Evolutionary conservation across 805 yeast species (phyloP).

Genomic region (Wickerhamomyces alni): DNA sequence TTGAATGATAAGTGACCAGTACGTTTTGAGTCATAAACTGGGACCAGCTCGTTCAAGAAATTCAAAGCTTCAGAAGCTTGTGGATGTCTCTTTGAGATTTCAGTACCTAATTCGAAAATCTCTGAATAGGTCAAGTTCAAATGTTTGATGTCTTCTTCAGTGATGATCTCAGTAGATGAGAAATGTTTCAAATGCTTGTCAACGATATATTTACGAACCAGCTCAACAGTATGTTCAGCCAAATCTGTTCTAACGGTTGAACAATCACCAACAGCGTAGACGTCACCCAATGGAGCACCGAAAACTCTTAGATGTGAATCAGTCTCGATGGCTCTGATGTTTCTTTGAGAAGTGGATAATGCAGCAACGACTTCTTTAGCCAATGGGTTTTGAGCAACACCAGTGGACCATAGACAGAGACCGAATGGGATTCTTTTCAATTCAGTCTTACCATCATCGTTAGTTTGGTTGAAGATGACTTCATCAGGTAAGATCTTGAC

Average conservation of each 20-base stretch:
- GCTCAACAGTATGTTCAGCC: slow-evolving; percentile 48
- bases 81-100: slow-evolving; percentile 47
- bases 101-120: slow-evolving; percentile 40
- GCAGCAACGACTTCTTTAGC: slow-evolving; percentile 48
- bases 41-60: slow-evolving; percentile 43
- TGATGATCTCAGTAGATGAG: slow-evolving; percentile 30
- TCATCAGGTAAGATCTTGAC: slow-evolving; percentile 48
- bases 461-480: slow-evolving; percentile 51
- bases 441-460: slow-evolving; percentile 34
- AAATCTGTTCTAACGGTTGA: slow-evolving; percentile 58
- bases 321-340: slow-evolving; percentile 68
- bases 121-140: slow-evolving; percentile 42
- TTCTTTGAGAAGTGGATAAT: slow-evolving; percentile 44
- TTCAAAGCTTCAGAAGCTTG: slow-evolving; percentile 51
- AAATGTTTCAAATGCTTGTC: slow-evolving; percentile 33
- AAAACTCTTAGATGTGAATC: slow-evolving; percentile 65
- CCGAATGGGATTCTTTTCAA: slow-evolving; percentile 56
- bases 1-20: slow-evolving; percentile 47
- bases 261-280: slow-evolving; percentile 70
- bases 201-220: slow-evolving; percentile 40
- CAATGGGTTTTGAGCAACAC: slow-evolving; percentile 61
- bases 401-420: slow-evolving; percentile 70
- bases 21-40: slow-evolving; percentile 42
- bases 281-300: slow-evolving; percentile 63
- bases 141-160: slow-evolving; percentile 47